Evolutionary conservation across 169 alveolate species (phyloP).

Genomic region (Eimeria maxima): DNA sequence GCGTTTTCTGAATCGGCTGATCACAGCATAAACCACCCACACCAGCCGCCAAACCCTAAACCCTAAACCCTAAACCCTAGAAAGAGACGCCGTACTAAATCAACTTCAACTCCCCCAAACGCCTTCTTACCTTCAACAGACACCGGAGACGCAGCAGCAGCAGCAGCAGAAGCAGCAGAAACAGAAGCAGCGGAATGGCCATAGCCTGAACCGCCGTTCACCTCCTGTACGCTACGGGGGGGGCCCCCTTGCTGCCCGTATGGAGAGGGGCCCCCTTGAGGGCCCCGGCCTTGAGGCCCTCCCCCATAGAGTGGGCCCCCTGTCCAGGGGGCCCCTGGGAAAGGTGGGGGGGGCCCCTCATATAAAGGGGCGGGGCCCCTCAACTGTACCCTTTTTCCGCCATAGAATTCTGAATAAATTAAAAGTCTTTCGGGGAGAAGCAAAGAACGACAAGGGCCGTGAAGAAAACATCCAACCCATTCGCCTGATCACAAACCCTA

Average conservation of each 20-base stretch:
- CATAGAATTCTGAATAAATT: background rate
- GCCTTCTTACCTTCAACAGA: background rate
- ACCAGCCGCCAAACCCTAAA: slow-evolving; percentile 32
- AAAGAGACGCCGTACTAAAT: background rate
- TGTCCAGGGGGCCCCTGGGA: background rate
- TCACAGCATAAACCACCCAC: too few species aligned
- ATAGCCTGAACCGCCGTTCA: background rate
- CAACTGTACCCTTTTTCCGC: background rate
- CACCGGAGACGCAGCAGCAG: background rate
- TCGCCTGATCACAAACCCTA: background rate
- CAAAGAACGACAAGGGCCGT: slow-evolving; percentile 27
- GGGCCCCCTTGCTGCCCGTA: background rate
- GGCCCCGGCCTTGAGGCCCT: too few species aligned
- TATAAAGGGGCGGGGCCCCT: slow-evolving; percentile 11
- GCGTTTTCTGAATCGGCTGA: background rate
- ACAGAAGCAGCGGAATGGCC: background rate
- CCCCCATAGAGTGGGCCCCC: background rate
- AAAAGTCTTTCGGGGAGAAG: slow-evolving; percentile 7
- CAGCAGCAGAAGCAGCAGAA: slow-evolving; percentile 47
- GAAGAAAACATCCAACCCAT: background rate
- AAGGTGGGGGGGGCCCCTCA: slow-evolving; percentile 45
- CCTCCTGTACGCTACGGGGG: background rate
- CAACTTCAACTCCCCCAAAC: background rate
- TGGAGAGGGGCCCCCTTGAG: background rate
- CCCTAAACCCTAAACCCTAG: slow-evolving; percentile 15